These are phyloP conservation scores for Ophiosphaerella herpotricha DNA, from an alignment of 2,329 filamentous ascomycete genomes.

Conservation along the genomic window DNA sequence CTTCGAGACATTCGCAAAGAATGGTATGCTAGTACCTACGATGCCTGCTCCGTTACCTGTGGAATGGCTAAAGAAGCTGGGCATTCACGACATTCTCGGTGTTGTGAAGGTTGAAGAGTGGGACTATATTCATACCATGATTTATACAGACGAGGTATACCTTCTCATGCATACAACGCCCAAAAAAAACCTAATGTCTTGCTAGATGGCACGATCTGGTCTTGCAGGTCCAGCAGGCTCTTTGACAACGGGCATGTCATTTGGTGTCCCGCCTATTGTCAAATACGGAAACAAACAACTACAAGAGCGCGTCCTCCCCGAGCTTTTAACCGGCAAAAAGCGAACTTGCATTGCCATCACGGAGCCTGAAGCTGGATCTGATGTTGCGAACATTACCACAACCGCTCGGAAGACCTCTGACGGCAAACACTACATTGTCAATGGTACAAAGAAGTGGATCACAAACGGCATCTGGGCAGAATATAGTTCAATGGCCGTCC, in stretches of 20 bases:
- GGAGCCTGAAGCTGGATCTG: conserved; percentile 73
- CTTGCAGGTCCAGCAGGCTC: conserved; percentile 66
- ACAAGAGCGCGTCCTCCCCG: conserved; percentile 72
- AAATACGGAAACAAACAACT: conserved; percentile 68
- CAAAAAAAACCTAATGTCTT: conserved; percentile 3
- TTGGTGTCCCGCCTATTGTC: conserved; percentile 71
- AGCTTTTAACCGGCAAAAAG: conserved; percentile 68
- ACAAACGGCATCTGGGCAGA: conserved; percentile 67
- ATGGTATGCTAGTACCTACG: conserved; percentile 72
- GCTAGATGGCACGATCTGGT: conserved; percentile 66
- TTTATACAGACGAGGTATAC: conserved; percentile 68
- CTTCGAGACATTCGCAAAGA: conserved; percentile 66
- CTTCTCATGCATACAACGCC: not conserved
- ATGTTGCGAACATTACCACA: conserved; percentile 74
- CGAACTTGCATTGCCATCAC: conserved; percentile 78
- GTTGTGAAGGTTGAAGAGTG: conserved; percentile 73
- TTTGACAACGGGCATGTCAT: conserved; percentile 73
- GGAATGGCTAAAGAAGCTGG: conserved; percentile 67
- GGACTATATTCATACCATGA: conserved; percentile 71
- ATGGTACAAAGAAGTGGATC: conserved; percentile 77
- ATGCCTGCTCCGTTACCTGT: conserved; percentile 71
- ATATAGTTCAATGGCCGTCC: conserved; percentile 71
- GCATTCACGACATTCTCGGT: conserved; percentile 69
- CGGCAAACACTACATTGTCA: conserved; percentile 71
- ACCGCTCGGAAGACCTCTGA: conserved; percentile 66